Conservation (phyloP, 257 asterid species). For the Scutellaria baicalensis region DNA sequence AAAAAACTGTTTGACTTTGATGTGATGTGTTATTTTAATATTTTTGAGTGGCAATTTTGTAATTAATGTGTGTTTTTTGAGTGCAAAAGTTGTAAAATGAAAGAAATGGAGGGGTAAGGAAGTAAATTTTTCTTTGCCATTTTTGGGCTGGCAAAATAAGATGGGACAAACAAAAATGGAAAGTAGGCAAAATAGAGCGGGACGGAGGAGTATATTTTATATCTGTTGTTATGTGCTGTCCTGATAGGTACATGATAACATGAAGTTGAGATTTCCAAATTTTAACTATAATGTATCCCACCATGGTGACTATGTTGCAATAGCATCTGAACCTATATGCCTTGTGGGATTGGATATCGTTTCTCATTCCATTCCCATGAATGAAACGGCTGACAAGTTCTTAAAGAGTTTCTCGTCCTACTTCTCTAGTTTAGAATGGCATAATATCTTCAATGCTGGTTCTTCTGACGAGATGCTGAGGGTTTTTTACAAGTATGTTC, state of each 20-base stretch:
- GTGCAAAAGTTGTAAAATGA: no score
- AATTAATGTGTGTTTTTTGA: no score
- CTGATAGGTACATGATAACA: constrained; percentile 42
- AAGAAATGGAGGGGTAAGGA: no score
- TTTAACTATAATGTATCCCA: constrained; percentile 85
- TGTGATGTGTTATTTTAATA: no score
- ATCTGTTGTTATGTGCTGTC: neutral
- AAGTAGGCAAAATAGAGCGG: no score
- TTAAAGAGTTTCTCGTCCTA: constrained; percentile 52
- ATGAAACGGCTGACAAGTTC: constrained; percentile 55
- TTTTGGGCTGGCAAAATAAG: no score
- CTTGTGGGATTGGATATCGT: constrained; percentile 85
- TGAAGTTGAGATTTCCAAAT: constrained; percentile 42
- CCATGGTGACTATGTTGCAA: constrained; percentile 86
- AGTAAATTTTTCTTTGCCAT: no score
- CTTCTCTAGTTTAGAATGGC: constrained; percentile 77
- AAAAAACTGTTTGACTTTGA: no score
- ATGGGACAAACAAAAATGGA: no score
- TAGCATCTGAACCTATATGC: constrained; percentile 93
- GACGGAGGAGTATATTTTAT: no score
- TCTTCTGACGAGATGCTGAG: constrained; percentile 51
- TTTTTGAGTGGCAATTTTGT: no score
- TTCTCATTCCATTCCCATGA: constrained; percentile 48
- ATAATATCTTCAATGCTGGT: constrained; percentile 36
- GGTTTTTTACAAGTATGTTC: constrained; percentile 55